Evolutionary conservation across 805 yeast genomes (phyloP), one percentile per base, ranked within the genome.

Genomic region (Tetrapisispora phaffii): DNA sequence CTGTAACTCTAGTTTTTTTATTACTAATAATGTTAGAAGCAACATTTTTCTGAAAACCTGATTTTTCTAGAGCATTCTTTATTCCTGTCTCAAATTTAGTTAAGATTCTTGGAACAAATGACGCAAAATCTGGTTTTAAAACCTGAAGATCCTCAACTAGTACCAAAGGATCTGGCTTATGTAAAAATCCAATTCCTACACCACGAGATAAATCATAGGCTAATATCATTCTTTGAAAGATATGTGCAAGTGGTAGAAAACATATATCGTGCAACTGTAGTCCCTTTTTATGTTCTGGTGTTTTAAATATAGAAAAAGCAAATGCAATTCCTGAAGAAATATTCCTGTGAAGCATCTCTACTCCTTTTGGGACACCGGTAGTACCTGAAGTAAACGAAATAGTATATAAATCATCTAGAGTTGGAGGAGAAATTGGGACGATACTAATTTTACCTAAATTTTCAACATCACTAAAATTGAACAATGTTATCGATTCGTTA

Each of bases 371-470:
- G 16, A 72, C 62, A 16, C 87, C 87, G 1, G 88, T 81, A 2
- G 89, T 82, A 28, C 89, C 89, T 0, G 85, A 79, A 2, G 89
- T 82, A 59, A 81, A 82, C 7, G 82, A 76, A 40, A 82, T 74
- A 16, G 88, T 79, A 58, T 76, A 78, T 17, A 74, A 39, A 21
- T 74, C 71, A 15, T 75, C 72, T 1, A 79, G 74, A 1, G 60
- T 65, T 22, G 86, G 83, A 12, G 76, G 75, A 34, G 60, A 55
- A 47, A 60, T 55, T 35, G 72, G 64, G 41, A 60, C 55, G 42
- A 75, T 71, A 39, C 74, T 67, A 47, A 72, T 59, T 49, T 51
- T 55, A 42, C 75, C 77, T 46, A 74, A 47, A 3, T 58, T 51
- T 42, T 69, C 68, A 7, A 75, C 62, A 23, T 70, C 72, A 16